Conservation (phyloP, 345 rosid genomes). For the Eucalyptus caleyi region DNA sequence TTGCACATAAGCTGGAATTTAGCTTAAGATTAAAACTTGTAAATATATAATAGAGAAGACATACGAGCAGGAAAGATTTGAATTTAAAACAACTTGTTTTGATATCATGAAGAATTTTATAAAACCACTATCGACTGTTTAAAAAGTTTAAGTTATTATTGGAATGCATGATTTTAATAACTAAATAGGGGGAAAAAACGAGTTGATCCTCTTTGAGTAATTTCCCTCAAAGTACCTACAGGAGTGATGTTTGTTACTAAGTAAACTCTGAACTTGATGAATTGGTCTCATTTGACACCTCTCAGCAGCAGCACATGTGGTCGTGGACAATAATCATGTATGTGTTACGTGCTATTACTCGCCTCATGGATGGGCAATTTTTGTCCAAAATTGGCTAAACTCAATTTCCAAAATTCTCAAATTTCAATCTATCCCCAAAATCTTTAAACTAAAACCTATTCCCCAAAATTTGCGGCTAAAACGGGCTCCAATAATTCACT, state of each 20-base stretch:
- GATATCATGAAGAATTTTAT: neutral
- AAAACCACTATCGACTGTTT: fast-evolving
- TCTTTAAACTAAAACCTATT: neutral
- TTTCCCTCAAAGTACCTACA: neutral
- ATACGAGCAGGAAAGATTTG: fast-evolving
- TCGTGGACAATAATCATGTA: neutral
- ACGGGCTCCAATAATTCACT: neutral
- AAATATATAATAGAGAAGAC: neutral
- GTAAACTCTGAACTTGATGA: neutral
- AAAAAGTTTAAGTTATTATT: neutral
- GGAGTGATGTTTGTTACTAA: neutral
- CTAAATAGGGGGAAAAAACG: neutral
- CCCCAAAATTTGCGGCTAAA: neutral
- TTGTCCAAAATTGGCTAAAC: neutral
- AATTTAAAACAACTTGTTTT: neutral
- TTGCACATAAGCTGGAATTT: neutral
- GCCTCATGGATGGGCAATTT: neutral
- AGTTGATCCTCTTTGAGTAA: neutral
- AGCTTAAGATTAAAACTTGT: neutral
- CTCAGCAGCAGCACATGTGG: neutral
- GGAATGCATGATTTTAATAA: neutral
- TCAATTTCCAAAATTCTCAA: neutral
- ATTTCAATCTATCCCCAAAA: neutral
- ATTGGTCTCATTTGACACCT: neutral
- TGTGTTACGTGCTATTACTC: neutral